Base-by-base conservation (phyloP, 805 yeast species). In the Sungouiozyma ichnusensis region DNA sequence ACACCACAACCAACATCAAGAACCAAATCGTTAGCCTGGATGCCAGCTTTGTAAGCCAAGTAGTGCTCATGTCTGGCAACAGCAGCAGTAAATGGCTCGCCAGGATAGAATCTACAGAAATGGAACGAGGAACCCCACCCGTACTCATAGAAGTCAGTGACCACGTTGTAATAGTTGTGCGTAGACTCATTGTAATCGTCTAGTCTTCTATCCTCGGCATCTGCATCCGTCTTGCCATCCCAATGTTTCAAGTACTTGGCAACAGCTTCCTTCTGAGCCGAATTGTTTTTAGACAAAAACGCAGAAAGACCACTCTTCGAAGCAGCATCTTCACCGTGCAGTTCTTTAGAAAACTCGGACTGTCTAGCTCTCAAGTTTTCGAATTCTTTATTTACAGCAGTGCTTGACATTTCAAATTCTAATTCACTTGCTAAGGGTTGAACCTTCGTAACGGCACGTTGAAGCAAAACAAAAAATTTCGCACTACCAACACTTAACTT, bases 121-220 rank as follows among this genome's bases (percentile, higher is more conserved):
- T 92, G 98, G 85, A 92, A 92, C 14, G 96, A 85, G 15, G 95
- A 75, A 51, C 98, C 98, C 98, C 98, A 92, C 39, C 98, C 98
- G 66, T 92, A 90, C 69, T 92, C 98, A 73, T 92, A 92, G 58
- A 92, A 92, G 67, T 90, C 98, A 20, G 98, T 92, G 39, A 85
- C 97, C 61, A 90, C 78, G 69, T 92, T 92, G 72, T 90, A 90
- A 73, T 90, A 90, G 62, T 92, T 94, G 64, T 85, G 88, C 42
- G 98, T 92, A 54, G 87, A 75, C 51, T 81, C 80, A 44, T 94
- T 84, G 69, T 90, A 90, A 65, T 88, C 96, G 34, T 73, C 76
- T 47, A 87, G 69, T 66, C 98, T 66, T 61, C 73, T 54, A 40
- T 75, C 68, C 68, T 87, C 83, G 59, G 92, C 82, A 47, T 74